Evolutionary conservation across 2,329 filamentous ascomycete genomes (phyloP).

Genomic region (Fusarium longipes): DNA sequence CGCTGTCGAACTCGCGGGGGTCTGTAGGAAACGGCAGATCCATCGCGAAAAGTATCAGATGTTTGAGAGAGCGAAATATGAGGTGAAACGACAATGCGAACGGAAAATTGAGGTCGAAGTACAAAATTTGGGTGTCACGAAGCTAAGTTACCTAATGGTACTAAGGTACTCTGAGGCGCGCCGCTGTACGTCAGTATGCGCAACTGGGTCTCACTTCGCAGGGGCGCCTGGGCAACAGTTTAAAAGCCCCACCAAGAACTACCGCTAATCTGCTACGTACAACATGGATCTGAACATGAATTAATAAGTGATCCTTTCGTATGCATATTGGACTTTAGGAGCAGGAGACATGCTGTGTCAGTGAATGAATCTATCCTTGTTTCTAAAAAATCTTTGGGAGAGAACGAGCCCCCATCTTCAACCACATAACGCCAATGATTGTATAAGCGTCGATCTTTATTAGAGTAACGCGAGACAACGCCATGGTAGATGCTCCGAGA

Average conservation of each 20-base stretch:
- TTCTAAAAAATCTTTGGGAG: background rate
- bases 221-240: slow-evolving; percentile 10
- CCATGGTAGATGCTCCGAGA: background rate
- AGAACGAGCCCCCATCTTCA: background rate
- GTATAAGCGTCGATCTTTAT: slow-evolving; percentile 22
- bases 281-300: background rate
- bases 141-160: slow-evolving; percentile 15
- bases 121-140: slow-evolving; percentile 20
- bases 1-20: slow-evolving; percentile 75
- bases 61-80: background rate
- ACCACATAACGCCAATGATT: slow-evolving; percentile 9
- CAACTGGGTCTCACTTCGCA: slow-evolving; percentile 7
- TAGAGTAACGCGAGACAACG: slow-evolving; percentile 16
- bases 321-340: background rate
- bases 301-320: background rate
- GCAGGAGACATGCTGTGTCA: background rate
- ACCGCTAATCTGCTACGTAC: background rate
- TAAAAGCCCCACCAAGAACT: slow-evolving; percentile 11
- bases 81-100: background rate
- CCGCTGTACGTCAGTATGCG: slow-evolving; percentile 42
- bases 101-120: slow-evolving; percentile 1
- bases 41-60: slow-evolving; percentile 41
- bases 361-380: background rate
- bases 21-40: slow-evolving; percentile 65
- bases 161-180: slow-evolving; percentile 28